phyloP scores from a whole-genome alignment of 257 asterid genomes.

The Solanum stenotomum region DNA sequence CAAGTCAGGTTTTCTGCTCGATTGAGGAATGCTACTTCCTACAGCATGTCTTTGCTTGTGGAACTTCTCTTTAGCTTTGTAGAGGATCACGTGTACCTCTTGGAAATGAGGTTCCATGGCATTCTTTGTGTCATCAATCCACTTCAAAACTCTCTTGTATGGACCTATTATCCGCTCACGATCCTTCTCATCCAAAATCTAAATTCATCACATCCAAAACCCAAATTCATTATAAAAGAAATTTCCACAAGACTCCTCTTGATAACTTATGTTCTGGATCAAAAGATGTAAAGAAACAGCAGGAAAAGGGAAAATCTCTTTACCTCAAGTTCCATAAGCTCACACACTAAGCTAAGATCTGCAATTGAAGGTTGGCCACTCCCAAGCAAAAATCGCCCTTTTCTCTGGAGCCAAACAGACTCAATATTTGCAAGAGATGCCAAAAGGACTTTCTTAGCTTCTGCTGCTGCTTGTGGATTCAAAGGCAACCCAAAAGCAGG shows the following conservation, averaged over 20 bases:
- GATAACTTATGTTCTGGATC: background rate
- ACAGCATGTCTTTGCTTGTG: conserved; percentile 16
- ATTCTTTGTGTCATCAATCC: conserved; percentile 51
- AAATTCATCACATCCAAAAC: conserved; percentile 23
- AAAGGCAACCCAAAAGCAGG: conserved; percentile 58
- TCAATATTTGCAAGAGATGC: conserved; percentile 55
- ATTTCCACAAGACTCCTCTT: background rate
- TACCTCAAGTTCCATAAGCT: conserved; percentile 90
- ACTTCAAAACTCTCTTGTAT: conserved; percentile 40
- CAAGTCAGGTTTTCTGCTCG: background rate
- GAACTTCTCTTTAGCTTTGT: conserved; percentile 30
- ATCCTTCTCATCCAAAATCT: conserved; percentile 35
- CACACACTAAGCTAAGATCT: conserved; percentile 84
- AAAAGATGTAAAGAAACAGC: background rate
- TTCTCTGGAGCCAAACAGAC: conserved; percentile 70
- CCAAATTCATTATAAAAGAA: conserved; percentile 10
- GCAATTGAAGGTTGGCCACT: conserved; percentile 79
- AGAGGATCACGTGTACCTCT: conserved; percentile 49
- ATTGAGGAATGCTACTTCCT: background rate
- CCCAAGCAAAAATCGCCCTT: conserved; percentile 67
- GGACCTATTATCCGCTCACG: conserved; percentile 47
- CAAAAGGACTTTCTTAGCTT: conserved; percentile 45
- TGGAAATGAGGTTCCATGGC: conserved; percentile 63
- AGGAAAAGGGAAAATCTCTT: background rate
- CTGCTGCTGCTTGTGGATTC: conserved; percentile 62